Conservation (phyloP, 768 basidiomycete genomes). For the Antrodiella citrinella region DNA sequence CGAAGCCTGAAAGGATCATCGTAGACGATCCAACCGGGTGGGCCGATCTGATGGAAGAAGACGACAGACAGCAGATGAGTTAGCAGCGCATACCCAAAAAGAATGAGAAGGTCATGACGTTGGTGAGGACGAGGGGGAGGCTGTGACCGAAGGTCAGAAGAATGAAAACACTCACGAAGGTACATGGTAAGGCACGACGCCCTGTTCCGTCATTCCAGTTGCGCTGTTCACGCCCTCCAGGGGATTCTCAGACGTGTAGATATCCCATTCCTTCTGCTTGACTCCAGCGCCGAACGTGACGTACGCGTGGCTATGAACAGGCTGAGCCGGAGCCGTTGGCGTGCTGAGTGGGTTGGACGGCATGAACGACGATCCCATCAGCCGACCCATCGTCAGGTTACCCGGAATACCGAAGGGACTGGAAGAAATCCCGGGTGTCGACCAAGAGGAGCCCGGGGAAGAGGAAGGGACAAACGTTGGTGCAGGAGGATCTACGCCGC, state of each 20-base stretch:
- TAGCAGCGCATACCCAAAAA: neutral
- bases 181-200: slow-evolving; percentile 68
- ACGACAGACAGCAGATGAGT: neutral
- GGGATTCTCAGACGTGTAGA: slow-evolving; percentile 60
- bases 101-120: neutral
- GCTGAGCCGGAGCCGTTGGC: slow-evolving; percentile 30
- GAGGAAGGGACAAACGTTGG: neutral
- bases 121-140: slow-evolving; percentile 5
- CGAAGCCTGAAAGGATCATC: slow-evolving; percentile 85
- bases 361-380: neutral
- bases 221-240: slow-evolving; percentile 37
- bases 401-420: neutral
- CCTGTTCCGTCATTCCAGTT: slow-evolving; percentile 40
- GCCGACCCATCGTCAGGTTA: neutral
- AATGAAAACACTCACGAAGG: slow-evolving; percentile 49
- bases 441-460: slow-evolving; percentile 1
- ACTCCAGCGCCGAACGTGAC: slow-evolving; percentile 85
- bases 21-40: slow-evolving; percentile 75
- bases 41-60: slow-evolving; percentile 42
- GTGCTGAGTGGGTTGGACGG: neutral
- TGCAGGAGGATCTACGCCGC: neutral
- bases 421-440: neutral
- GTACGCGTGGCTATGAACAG: slow-evolving; percentile 64
- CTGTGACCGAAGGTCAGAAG: slow-evolving; percentile 1
- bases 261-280: slow-evolving; percentile 78